phyloP scores from a whole-genome alignment of 352 stramenopile species.

The Pythium volutum region DNA sequence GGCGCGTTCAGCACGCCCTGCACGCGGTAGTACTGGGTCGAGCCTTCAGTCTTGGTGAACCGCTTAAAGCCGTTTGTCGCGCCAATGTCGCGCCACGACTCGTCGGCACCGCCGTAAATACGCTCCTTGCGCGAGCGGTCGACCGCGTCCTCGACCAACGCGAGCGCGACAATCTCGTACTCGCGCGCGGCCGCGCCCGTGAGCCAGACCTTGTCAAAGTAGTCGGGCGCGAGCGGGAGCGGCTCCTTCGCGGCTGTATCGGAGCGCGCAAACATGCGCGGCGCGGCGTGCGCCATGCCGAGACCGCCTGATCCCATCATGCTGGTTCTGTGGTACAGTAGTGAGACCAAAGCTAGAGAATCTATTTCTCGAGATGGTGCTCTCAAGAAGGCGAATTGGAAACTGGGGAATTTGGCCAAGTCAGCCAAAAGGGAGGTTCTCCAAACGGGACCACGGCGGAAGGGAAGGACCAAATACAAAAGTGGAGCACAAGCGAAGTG shows the following conservation, averaged over 20 bases:
- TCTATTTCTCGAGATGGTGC: not conserved
- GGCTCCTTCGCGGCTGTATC: constrained; percentile 10
- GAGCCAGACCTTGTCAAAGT: constrained; percentile 45
- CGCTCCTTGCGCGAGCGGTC: constrained; percentile 35
- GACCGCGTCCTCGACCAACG: constrained; percentile 46
- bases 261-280: constrained; percentile 32
- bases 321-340: constrained; percentile 7
- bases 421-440: not conserved
- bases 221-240: constrained; percentile 48
- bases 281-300: constrained; percentile 23
- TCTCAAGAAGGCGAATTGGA: not conserved
- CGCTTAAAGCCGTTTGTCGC: constrained; percentile 50
- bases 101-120: constrained; percentile 38
- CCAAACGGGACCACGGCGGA: not conserved
- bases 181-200: constrained; percentile 31
- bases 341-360: no score
- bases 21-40: constrained; percentile 48
- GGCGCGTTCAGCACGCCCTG: constrained; percentile 52
- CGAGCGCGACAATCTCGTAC: constrained; percentile 38
- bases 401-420: not conserved
- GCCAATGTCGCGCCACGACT: constrained; percentile 61
- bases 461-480: not conserved
- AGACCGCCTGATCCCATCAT: constrained; percentile 22
- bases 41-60: constrained; percentile 45
- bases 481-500: not conserved